Evolutionary conservation across 768 basidiomycete species (phyloP).

Genomic region (Mycena metata): DNA sequence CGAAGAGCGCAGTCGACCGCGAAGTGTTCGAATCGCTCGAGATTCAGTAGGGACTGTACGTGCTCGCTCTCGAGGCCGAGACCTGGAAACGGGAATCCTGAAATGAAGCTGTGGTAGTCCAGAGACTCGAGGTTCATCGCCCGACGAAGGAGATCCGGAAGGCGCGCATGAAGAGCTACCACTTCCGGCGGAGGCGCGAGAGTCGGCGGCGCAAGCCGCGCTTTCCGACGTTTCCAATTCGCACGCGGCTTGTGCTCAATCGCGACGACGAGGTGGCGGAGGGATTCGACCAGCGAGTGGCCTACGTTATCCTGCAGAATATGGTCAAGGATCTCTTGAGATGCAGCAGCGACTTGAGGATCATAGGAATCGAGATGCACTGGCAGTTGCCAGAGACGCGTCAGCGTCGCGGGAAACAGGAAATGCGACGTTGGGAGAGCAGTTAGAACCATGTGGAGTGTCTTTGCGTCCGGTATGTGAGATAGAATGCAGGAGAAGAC

Average conservation of each 20-base stretch:
- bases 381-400: slow-evolving; percentile 22
- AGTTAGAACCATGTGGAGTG: background rate
- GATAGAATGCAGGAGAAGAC: slow-evolving; percentile 24
- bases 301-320: no score
- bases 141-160: slow-evolving; percentile 19
- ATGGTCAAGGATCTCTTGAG: slow-evolving; percentile 6
- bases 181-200: background rate
- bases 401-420: slow-evolving; percentile 14
- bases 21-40: slow-evolving; percentile 18
- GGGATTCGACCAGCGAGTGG: no score
- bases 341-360: slow-evolving; percentile 3
- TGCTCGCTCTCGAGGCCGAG: slow-evolving; percentile 1
- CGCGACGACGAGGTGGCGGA: background rate
- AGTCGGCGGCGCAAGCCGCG: no score
- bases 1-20: slow-evolving; percentile 29
- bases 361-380: slow-evolving; percentile 29
- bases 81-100: slow-evolving; percentile 11
- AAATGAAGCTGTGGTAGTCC: slow-evolving; percentile 33
- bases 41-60: slow-evolving; percentile 10
- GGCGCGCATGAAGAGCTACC: slow-evolving; percentile 1
- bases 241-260: background rate
- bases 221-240: no score
- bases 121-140: slow-evolving; percentile 31
- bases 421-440: slow-evolving; percentile 17
- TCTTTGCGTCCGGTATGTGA: slow-evolving; percentile 9